Evolutionary conservation across 2,329 filamentous ascomycete species (phyloP).

Genomic region (Diaporthe caulivora): DNA sequence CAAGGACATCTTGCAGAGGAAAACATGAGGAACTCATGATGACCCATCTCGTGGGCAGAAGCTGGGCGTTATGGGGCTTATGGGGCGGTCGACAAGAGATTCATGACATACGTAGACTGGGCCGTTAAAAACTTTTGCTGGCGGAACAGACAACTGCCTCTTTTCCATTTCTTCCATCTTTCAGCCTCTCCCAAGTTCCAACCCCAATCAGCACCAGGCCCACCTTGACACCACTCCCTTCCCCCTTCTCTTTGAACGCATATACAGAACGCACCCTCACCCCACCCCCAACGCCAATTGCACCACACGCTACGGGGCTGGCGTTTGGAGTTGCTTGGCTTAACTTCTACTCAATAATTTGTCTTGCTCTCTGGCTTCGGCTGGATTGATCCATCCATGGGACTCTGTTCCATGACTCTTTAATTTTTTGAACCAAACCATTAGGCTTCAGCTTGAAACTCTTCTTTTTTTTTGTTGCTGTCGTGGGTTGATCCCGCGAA

Average conservation of each 20-base stretch:
- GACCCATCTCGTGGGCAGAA: neutral
- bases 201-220: neutral
- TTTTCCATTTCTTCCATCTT: too few species aligned
- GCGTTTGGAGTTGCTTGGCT: conserved; percentile 21
- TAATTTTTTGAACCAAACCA: neutral
- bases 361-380: conserved; percentile 23
- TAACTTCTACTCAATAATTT: conserved; percentile 18
- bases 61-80: neutral
- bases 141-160: neutral
- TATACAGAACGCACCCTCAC: neutral
- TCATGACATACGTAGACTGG: neutral
- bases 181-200: neutral
- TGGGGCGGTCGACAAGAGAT: neutral
- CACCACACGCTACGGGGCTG: conserved; percentile 1
- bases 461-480: conserved; percentile 27
- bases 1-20: neutral
- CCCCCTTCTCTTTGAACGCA: neutral
- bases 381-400: conserved; percentile 22
- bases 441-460: conserved; percentile 21
- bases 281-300: neutral
- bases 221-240: too few species aligned
- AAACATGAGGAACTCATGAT: neutral
- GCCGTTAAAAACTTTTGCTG: neutral
- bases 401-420: neutral
- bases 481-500: conserved; percentile 19